phyloP scores from a whole-genome alignment of 257 asterid species.

The Solanum commersonii region DNA sequence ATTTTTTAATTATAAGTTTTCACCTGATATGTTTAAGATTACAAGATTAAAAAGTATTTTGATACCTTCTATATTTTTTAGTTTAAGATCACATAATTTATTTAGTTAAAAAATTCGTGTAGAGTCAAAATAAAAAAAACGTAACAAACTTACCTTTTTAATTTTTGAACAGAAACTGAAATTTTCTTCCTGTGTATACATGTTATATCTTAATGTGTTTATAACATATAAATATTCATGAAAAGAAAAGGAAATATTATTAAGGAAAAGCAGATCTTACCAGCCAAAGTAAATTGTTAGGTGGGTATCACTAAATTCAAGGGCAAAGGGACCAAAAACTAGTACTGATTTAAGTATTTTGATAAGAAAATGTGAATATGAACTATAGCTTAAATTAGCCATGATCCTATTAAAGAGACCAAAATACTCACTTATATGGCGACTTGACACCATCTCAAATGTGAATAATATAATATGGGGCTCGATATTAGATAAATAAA shows the following conservation, averaged over 20 bases:
- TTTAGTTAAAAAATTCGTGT: too few species aligned
- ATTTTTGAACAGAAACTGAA: neutral
- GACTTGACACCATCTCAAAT: neutral
- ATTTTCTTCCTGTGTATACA: neutral
- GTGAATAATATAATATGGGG: neutral
- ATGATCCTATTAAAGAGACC: neutral
- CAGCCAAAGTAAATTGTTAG: neutral
- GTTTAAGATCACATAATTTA: too few species aligned
- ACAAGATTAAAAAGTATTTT: too few species aligned
- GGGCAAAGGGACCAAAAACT: neutral
- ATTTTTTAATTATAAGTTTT: too few species aligned
- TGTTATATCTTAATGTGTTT: neutral
- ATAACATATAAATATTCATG: neutral
- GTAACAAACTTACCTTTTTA: neutral
- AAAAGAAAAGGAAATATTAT: neutral
- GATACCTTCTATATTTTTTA: too few species aligned
- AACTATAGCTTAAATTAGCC: neutral
- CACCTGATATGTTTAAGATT: too few species aligned
- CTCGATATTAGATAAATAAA: neutral
- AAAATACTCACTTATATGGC: neutral
- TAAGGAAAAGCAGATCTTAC: neutral
- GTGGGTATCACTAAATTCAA: neutral
- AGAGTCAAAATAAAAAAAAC: fast-evolving
- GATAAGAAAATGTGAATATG: neutral
- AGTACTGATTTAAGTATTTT: neutral